Evolutionary conservation across 1,139 yeast species (phyloP).

Genomic region (Kodamaea suecica): DNA sequence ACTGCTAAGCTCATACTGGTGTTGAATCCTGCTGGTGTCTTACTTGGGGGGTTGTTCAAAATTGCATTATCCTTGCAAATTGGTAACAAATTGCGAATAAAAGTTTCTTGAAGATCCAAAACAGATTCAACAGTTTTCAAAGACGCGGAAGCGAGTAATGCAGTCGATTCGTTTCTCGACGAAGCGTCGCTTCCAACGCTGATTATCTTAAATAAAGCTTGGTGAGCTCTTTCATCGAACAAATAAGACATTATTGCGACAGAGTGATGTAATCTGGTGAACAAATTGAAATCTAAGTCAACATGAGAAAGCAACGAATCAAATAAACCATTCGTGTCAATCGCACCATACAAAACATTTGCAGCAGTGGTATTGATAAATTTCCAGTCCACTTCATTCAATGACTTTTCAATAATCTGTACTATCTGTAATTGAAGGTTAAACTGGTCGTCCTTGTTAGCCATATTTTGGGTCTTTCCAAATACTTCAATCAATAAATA

Average conservation of each 20-base stretch:
- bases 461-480: conserved; percentile 35
- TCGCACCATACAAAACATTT: conserved; percentile 17
- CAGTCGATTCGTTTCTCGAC: conserved; percentile 29
- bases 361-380: conserved; percentile 47
- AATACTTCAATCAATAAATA: conserved; percentile 67
- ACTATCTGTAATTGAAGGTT: conserved; percentile 55
- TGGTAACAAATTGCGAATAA: conserved; percentile 25
- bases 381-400: conserved; percentile 62
- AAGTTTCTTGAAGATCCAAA: conserved; percentile 52
- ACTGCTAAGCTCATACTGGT: conserved; percentile 30
- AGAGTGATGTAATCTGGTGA: conserved; percentile 63
- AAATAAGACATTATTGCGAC: conserved; percentile 59
- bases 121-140: conserved; percentile 48
- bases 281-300: conserved; percentile 31
- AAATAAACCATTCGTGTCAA: conserved; percentile 46
- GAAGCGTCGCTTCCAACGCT: conserved; percentile 53
- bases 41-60: conserved; percentile 5
- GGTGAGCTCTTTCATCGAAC: conserved; percentile 56
- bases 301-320: conserved; percentile 23
- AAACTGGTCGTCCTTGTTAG: conserved; percentile 36
- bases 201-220: conserved; percentile 54
- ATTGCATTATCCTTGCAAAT: conserved; percentile 24
- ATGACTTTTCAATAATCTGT: conserved; percentile 48
- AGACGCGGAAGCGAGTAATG: conserved; percentile 22
- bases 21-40: conserved; percentile 20